Conservation (phyloP, 805 yeast species). For the Nakazawaea wickerhamii region DNA sequence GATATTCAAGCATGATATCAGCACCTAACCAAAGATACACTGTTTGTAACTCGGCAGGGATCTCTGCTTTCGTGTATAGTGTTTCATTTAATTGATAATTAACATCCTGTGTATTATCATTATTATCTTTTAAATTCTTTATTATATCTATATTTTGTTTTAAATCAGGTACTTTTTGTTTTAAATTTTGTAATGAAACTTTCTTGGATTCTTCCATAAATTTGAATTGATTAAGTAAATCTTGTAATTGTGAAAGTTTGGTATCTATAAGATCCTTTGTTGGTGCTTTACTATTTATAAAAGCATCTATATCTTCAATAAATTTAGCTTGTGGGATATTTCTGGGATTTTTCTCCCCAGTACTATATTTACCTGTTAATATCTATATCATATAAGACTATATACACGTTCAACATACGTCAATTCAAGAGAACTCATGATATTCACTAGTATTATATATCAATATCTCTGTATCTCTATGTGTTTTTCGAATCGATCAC, state of each 20-base stretch:
- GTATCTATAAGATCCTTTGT: conserved; percentile 26
- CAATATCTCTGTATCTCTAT: not conserved
- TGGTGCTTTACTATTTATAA: conserved; percentile 42
- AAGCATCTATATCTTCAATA: conserved; percentile 74
- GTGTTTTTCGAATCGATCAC: not conserved
- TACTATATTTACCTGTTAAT: conserved; percentile 27
- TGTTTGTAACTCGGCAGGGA: conserved; percentile 48
- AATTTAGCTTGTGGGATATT: conserved; percentile 98
- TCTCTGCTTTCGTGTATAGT: conserved; percentile 73
- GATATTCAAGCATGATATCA: conserved; percentile 93
- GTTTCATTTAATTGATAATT: conserved; percentile 93
- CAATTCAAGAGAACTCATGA: conserved; percentile 9
- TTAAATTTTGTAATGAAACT: conserved; percentile 45
- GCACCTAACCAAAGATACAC: conserved; percentile 98
- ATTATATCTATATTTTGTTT: conserved; percentile 78
- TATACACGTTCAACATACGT: too few relatives aligned
- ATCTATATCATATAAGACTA: too few relatives aligned
- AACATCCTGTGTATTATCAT: conserved; percentile 37
- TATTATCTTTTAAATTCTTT: conserved; percentile 46
- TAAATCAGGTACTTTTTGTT: conserved; percentile 84
- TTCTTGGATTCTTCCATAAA: conserved; percentile 67
- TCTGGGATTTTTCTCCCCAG: conserved; percentile 70
- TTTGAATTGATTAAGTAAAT: conserved; percentile 82
- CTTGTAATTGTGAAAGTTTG: conserved; percentile 66
- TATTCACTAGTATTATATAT: not conserved